Base-by-base conservation (phyloP, 2,329 filamentous ascomycete genomes). In the Stromatinia cepivora region DNA sequence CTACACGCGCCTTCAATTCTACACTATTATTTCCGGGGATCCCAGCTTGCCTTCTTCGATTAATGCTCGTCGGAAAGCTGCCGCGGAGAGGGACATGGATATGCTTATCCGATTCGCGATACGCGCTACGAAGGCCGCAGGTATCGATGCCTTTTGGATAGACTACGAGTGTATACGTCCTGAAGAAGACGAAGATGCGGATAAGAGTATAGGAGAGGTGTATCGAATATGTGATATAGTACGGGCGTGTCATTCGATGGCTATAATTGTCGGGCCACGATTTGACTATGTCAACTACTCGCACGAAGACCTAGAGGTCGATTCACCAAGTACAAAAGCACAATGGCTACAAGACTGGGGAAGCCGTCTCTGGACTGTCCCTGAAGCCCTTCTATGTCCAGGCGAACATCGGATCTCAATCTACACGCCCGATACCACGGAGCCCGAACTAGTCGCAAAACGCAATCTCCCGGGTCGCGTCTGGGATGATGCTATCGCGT, bases 191-290 rank as follows among this genome's bases (percentile, higher is more conserved):
- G 46, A 39, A 48, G n/a, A 61, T 34, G 39, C 39, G 20, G 42
- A 59, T 13, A 45, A 39, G 28, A 50, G 36, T n/a, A 63, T 34
- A 15, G 45, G 31, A 7, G 66, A 69, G 13, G 66, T 66, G 20
- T 72, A 73, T 63, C 71, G 70, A 25, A 71, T 75, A 57, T 69
- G 69, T 52, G 74, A 75, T 63, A 58, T 75, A 3, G 59, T 73
- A 11, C 67, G 74, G 57, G 70, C 66, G 11, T 70, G 70, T 2
- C 61, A 71, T 22, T 68, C 67, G 3, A 31, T 72, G 39, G 65
- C 36, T n/a, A 71, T 72, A 39, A 39, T 54, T 36, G 66, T 72
- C 2, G 70, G 70, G 1, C 61, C 61, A 13, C 48, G n/a, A 39
- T 28, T 50, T 13, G 54, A 67, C n/a, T 53, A 69, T 46, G 20